A percentile compares a stretch with the other conserved stretches of the same genome.
phyloP scores from a whole-genome alignment of 2,329 filamentous ascomycete genomes.

The Metarhizium humberi region DNA sequence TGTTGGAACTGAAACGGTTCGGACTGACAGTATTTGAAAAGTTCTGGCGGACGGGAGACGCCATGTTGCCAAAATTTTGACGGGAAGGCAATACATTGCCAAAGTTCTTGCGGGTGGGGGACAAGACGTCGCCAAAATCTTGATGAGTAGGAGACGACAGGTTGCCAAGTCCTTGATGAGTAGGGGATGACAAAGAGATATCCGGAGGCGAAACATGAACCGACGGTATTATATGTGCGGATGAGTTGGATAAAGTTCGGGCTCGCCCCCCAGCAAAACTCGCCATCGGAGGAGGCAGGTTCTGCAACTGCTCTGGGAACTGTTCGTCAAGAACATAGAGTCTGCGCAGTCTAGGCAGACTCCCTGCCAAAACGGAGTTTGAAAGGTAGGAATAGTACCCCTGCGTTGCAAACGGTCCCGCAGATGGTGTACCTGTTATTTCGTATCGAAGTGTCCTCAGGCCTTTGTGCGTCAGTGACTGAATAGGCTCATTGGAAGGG shows the following conservation, averaged over 20 bases:
- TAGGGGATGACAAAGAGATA: constrained; percentile 16
- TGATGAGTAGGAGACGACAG: neutral
- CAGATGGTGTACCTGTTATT: constrained; percentile 52
- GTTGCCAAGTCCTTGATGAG: neutral
- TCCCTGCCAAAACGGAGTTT: constrained; percentile 67
- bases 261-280: constrained; percentile 19
- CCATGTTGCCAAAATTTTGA: constrained; percentile 10
- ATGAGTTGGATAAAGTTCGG: constrained; percentile 23
- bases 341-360: constrained; percentile 62
- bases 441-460: constrained; percentile 74
- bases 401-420: constrained; percentile 48
- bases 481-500: constrained; percentile 36
- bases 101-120: constrained; percentile 14
- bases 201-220: constrained; percentile 11
- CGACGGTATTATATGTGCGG: constrained; percentile 9
- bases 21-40: constrained; percentile 12
- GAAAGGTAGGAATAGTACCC: constrained; percentile 81
- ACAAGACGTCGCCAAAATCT: constrained; percentile 10
- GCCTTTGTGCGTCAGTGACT: constrained; percentile 57
- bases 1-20: constrained; percentile 50
- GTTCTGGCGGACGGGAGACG: constrained; percentile 16
- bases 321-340: constrained; percentile 80
- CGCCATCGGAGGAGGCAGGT: constrained; percentile 54
- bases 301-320: constrained; percentile 72
- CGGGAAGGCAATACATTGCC: constrained; percentile 9